Base-by-base conservation (phyloP, 306 rosid genomes). In the Dryas drummondii region DNA sequence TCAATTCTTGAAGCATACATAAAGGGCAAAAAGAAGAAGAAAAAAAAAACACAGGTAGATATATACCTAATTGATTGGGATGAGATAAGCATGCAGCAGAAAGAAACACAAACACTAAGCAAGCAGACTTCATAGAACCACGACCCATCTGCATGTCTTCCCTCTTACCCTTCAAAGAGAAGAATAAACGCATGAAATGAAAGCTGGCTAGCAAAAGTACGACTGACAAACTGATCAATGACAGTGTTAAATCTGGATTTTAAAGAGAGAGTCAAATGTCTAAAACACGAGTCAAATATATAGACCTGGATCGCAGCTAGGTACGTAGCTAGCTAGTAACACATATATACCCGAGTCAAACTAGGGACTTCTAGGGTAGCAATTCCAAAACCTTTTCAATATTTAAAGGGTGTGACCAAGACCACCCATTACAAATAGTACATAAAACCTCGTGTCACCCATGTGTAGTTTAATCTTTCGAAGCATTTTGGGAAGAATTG, bases 81-180 rank as follows among this genome's bases (percentile, higher is more conserved):
- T 13, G 8, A 9, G 76, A 72, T 16, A 72, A 19, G 67, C 73
- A 63, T 72, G 74, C 76, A 66, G 71, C 40, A 46, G 74, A 70
- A 50, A 72, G 78, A 66, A 32, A 65, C 63, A 79, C 26, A 32
- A 79, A 41, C 78, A 66, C 47, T 41, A 79, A 37, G 78, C 66
- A 72, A 73, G 69, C 51, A 66, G 54, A 72, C 47, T 71, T 72
- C 63, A 77, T 51, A 51, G 41, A 15, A 32, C 37, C 22, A 12
- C 49, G 54, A 17, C n/a, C 74, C 54, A 56, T 56, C 22, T 56
- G 26, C 47, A n/a, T 26, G 59, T 53, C 73, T 46, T 37, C 57
- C 45, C 63, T 17, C 4, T 32, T 16, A 63, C 59, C 49, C 37
- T 61, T 37, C 52, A 27, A 70, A 70, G 75, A 55, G 53, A 71